These are phyloP conservation scores for Petunia secreta DNA, from an alignment of 257 asterid genomes.

Conservation along the genomic window DNA sequence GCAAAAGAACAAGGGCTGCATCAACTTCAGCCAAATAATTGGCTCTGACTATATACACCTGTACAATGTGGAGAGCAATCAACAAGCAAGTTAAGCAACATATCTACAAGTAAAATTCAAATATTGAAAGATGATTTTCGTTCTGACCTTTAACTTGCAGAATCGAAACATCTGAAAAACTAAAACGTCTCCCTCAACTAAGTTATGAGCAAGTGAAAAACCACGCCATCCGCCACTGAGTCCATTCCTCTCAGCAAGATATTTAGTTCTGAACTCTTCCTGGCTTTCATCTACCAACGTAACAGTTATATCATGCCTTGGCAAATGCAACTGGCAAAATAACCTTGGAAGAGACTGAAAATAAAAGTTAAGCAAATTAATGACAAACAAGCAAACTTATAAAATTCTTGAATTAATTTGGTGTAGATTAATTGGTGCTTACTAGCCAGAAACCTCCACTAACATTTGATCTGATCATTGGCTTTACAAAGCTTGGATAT, in stretches of 20 bases:
- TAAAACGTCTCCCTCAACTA: constrained; percentile 58
- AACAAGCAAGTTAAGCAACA: constrained; percentile 2
- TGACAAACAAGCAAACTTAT: neutral
- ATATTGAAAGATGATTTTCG: neutral
- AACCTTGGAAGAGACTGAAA: constrained; percentile 49
- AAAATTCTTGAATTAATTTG: neutral
- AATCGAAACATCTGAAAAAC: constrained; percentile 46
- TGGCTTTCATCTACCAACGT: constrained; percentile 49
- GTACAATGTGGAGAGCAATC: neutral
- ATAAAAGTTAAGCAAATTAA: neutral
- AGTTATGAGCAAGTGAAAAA: constrained; percentile 49
- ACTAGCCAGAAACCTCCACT: constrained; percentile 58
- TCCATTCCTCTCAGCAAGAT: constrained; percentile 50
- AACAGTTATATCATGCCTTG: constrained; percentile 43
- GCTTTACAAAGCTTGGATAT: constrained; percentile 56
- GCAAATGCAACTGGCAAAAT: constrained; percentile 51
- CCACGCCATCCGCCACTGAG: constrained; percentile 70
- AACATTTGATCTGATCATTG: constrained; percentile 56
- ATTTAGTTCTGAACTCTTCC: constrained; percentile 40
- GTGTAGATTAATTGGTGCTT: constrained; percentile 19
- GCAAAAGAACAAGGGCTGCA: constrained; percentile 55
- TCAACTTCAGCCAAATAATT: constrained; percentile 47
- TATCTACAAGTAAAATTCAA: neutral
- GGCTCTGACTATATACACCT: constrained; percentile 53
- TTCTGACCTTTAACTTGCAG: constrained; percentile 35